Conservation (phyloP, 306 rosid genomes). For the cucumber (Cucumis sativus) region DNA sequence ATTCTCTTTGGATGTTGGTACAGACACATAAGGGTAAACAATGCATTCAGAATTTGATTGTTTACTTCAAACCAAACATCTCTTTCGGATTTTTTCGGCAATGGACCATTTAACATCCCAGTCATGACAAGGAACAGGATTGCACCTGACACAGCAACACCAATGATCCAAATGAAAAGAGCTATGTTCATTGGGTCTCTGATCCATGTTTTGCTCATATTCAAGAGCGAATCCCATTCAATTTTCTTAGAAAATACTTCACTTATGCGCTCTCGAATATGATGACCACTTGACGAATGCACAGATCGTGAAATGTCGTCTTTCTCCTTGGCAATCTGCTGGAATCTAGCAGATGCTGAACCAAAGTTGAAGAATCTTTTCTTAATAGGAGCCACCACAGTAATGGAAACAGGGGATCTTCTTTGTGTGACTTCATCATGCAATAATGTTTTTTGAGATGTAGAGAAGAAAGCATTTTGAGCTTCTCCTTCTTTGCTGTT, state of each 20-base stretch:
- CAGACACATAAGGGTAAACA: constrained; percentile 85
- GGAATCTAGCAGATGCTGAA: constrained; percentile 62
- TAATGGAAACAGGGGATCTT: constrained; percentile 18
- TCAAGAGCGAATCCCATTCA: constrained; percentile 47
- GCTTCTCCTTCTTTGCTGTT: constrained; percentile 26
- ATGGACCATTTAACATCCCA: constrained; percentile 62
- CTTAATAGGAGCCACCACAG: constrained; percentile 31
- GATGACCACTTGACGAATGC: constrained; percentile 29
- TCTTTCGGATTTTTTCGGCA: constrained; percentile 55
- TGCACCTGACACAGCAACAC: constrained; percentile 87
- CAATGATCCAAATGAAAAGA: constrained; percentile 52
- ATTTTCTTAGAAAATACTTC: constrained; percentile 45
- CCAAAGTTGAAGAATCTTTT: constrained; percentile 42
- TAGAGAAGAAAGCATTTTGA: constrained; percentile 23
- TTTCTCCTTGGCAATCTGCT: constrained; percentile 34
- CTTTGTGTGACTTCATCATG: constrained; percentile 27
- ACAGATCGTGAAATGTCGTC: constrained; percentile 63
- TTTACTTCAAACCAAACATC: constrained; percentile 82
- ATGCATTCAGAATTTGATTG: constrained; percentile 86
- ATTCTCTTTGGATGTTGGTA: constrained; percentile 76
- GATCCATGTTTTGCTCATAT: constrained; percentile 55
- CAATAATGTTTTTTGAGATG: constrained; percentile 26
- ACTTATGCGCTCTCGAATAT: constrained; percentile 33
- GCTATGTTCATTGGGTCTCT: constrained; percentile 78
- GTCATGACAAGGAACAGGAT: constrained; percentile 86